Conservation (phyloP, 208 protist species). For the Porcisia deanei region DNA sequence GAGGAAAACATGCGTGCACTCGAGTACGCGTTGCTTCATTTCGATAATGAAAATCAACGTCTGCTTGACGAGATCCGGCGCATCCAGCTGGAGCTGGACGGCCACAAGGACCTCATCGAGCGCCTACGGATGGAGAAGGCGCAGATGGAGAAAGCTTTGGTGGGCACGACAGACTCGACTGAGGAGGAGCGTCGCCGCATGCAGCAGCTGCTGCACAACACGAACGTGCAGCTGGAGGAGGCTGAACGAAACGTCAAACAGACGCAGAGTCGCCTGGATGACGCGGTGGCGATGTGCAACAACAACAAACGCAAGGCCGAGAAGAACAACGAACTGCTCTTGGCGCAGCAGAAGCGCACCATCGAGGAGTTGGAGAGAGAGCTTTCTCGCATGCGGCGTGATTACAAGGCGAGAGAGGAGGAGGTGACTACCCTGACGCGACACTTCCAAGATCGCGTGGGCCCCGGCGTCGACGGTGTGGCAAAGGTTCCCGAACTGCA, state of each 20-base stretch:
- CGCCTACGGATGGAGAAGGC: slow-evolving; percentile 54
- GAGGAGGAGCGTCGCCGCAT: slow-evolving; percentile 46
- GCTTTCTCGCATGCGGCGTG: slow-evolving; percentile 32
- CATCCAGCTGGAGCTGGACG: slow-evolving; percentile 42
- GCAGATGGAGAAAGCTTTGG: slow-evolving; percentile 40
- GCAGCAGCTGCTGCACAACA: slow-evolving; percentile 38
- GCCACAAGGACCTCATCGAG: slow-evolving; percentile 49
- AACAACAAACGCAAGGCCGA: slow-evolving; percentile 42
- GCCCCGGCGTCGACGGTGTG: slow-evolving; percentile 20
- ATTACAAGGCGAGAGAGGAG: slow-evolving; percentile 48
- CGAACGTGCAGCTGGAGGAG: slow-evolving; percentile 37
- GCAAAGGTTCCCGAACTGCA: slow-evolving; percentile 42
- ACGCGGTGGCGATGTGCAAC: slow-evolving; percentile 34
- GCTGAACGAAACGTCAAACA: slow-evolving; percentile 40
- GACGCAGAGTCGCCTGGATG: slow-evolving; percentile 34
- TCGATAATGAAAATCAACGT: slow-evolving; percentile 66
- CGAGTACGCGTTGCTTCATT: slow-evolving; percentile 47
- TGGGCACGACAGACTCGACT: slow-evolving; percentile 23
- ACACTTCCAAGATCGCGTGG: slow-evolving; percentile 47
- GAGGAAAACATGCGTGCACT: slow-evolving; percentile 55
- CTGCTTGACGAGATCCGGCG: slow-evolving; percentile 44
- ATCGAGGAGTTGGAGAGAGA: slow-evolving; percentile 47
- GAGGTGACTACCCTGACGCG: slow-evolving; percentile 46
- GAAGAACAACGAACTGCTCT: slow-evolving; percentile 51
- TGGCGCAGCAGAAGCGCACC: slow-evolving; percentile 46